phyloP scores from a whole-genome alignment of 345 rosid species.

The Melaleuca quinquenervia region DNA sequence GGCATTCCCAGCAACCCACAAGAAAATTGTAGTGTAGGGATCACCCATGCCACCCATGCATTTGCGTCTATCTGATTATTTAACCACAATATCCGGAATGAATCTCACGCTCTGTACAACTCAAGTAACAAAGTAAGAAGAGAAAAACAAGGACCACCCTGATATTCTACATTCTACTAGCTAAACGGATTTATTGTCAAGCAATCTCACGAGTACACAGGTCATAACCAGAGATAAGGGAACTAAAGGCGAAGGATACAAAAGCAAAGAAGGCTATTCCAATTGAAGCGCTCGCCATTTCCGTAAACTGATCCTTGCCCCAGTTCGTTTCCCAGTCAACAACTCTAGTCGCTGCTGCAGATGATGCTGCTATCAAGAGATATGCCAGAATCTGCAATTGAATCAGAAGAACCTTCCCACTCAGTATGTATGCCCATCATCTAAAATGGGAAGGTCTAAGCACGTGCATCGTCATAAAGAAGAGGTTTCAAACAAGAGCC shows the following conservation, averaged over 20 bases:
- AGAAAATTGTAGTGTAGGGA: neutral
- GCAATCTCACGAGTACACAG: conserved; percentile 29
- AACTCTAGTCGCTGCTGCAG: conserved; percentile 88
- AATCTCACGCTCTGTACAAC: neutral
- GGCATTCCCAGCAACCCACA: neutral
- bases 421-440: neutral
- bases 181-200: neutral
- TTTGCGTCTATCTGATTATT: neutral
- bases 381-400: conserved; percentile 65
- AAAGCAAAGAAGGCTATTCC: conserved; percentile 77
- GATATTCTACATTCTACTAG: neutral
- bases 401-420: neutral
- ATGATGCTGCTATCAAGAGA: conserved; percentile 81
- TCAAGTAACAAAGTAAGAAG: too few species aligned
- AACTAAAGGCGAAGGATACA: conserved; percentile 64
- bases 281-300: conserved; percentile 85
- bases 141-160: neutral
- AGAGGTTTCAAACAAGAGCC: neutral
- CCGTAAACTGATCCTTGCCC: conserved; percentile 97
- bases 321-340: conserved; percentile 94
- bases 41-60: neutral
- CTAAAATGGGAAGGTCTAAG: neutral
- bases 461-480: neutral
- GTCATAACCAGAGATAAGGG: conserved; percentile 64
- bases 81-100: neutral